Base-by-base conservation (phyloP, 2,329 filamentous ascomycete species). In the Verticillium longisporum region DNA sequence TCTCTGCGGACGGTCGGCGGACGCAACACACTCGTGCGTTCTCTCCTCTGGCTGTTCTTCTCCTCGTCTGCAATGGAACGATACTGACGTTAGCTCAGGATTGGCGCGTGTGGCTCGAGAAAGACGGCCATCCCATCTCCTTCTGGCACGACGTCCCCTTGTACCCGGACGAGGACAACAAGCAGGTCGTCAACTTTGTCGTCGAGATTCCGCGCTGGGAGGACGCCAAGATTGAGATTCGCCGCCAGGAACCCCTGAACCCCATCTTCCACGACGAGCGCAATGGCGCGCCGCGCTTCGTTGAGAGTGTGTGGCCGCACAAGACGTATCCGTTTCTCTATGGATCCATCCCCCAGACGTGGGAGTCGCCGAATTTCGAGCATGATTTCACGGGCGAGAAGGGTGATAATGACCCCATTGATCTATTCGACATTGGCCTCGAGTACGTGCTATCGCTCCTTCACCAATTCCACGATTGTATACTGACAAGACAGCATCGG, bases 201-300 rank as follows among this genome's bases (percentile, higher is more conserved):
- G 72, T 77, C 1, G 76, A 78, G 65, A 77, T 78, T 9, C 76
- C 76, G 1, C 67, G 75, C 50, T 78, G 76, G 76, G 74, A 71
- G 1, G 72, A 77, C 56, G 74, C 61, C 59, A 77, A 76, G 68
- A 69, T 76, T n/a, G 74, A 76, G 67, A 75, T 75, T 6, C 69
- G 70, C 38, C 72, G 76, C 36, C 63, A 71, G 37, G 75, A 77
- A 64, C 75, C 74, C 33, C 61, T 78, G 31, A 78, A 78, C 60
- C 76, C 76, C 45, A 75, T 78, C 60, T 73, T 73, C 36, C 76
- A 78, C 34, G 76, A 78, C n/a, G 69, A 72, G n/a, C 71, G 72
- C 56, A 70, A 75, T 14, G 66, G 70, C 1, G 63, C 67, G 36
- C 73, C 72, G 14, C 70, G 76, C 31, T 78, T 75, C 26, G 75